Conservation (phyloP, 805 yeast genomes). For the Isabelozyma gotoi region DNA sequence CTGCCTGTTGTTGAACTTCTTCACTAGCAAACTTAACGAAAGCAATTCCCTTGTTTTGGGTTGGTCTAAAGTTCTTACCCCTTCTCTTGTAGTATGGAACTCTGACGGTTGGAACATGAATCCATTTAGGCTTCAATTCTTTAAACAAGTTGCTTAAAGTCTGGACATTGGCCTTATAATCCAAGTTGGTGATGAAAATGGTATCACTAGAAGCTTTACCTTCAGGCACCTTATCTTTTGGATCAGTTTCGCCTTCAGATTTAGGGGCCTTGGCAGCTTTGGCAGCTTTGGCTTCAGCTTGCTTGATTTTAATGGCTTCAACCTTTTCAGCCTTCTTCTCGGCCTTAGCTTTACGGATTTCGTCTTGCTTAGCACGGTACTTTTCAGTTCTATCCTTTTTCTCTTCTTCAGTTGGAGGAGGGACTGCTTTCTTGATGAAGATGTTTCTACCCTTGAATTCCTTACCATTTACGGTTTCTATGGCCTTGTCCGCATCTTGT, state of each 20-base stretch:
- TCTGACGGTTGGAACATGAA: slow-evolving; percentile 56
- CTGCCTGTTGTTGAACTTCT: slow-evolving; percentile 69
- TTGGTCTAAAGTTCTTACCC: slow-evolving; percentile 33
- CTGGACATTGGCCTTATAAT: slow-evolving; percentile 47
- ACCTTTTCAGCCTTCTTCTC: slow-evolving; percentile 17
- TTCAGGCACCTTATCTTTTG: slow-evolving; percentile 29
- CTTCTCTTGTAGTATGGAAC: slow-evolving; percentile 44
- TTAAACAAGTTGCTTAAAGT: slow-evolving; percentile 46
- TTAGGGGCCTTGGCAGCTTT: slow-evolving; percentile 5
- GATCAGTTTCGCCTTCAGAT: slow-evolving; percentile 6
- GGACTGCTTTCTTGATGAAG: slow-evolving; percentile 53
- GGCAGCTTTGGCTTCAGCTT: slow-evolving; percentile 3
- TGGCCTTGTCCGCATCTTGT: slow-evolving; percentile 45
- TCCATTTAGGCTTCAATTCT: slow-evolving; percentile 54
- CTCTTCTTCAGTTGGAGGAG: slow-evolving; percentile 49
- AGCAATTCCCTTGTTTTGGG: slow-evolving; percentile 64
- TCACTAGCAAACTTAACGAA: slow-evolving; percentile 60
- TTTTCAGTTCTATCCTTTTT: slow-evolving; percentile 36
- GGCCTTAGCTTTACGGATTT: slow-evolving; percentile 16
- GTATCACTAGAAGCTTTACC: slow-evolving; percentile 59
- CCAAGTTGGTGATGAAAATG: slow-evolving; percentile 61
- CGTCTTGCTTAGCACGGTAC: slow-evolving; percentile 25
- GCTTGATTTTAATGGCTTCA: slow-evolving; percentile 8
- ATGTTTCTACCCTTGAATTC: slow-evolving; percentile 48
- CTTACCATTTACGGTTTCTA: slow-evolving; percentile 40